A percentile compares a stretch with the other conserved stretches of the same genome.
Conservation (phyloP, 176 grass and related monocot genomes). For the Metroxylon sagu region DNA sequence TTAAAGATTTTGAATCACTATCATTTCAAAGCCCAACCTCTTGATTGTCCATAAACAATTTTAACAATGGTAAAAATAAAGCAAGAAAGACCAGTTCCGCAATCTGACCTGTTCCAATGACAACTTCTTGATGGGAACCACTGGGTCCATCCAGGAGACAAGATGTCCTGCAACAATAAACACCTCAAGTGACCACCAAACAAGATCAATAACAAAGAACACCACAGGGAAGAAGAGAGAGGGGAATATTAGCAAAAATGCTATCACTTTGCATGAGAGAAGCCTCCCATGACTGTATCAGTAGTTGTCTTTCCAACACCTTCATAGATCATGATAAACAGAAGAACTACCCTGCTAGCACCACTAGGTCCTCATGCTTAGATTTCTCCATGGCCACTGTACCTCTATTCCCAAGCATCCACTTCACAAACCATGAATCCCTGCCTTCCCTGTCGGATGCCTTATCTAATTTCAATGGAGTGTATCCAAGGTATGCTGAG, state of each 20-base stretch:
- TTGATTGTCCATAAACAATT: too few relatives aligned
- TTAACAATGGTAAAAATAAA: too few relatives aligned
- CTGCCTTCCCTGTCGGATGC: conserved; percentile 46
- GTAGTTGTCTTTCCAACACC: conserved; percentile 33
- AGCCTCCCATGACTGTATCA: conserved; percentile 20
- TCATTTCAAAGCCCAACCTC: too few relatives aligned
- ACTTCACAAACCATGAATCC: conserved; percentile 85
- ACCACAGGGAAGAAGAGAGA: background rate
- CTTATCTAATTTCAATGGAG: conserved; percentile 43
- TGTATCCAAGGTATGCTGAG: conserved; percentile 56
- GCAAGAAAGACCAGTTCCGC: background rate
- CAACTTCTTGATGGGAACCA: too few relatives aligned
- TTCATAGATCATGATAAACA: background rate
- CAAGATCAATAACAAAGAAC: background rate
- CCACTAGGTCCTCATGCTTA: conserved; percentile 41
- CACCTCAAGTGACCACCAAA: conserved; percentile 28
- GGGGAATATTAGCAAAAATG: background rate
- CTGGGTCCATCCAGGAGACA: conserved; percentile 33
- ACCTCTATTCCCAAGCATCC: conserved; percentile 36
- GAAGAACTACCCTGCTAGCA: conserved; percentile 1
- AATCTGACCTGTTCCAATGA: conserved; percentile 1
- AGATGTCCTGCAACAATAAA: conserved; percentile 55
- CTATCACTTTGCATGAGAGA: conserved; percentile 3
- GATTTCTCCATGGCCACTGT: conserved; percentile 48
- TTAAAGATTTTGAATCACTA: too few relatives aligned